Evolutionary conservation across 805 yeast genomes (phyloP).

Genomic region (Wickerhamiella galacta): DNA sequence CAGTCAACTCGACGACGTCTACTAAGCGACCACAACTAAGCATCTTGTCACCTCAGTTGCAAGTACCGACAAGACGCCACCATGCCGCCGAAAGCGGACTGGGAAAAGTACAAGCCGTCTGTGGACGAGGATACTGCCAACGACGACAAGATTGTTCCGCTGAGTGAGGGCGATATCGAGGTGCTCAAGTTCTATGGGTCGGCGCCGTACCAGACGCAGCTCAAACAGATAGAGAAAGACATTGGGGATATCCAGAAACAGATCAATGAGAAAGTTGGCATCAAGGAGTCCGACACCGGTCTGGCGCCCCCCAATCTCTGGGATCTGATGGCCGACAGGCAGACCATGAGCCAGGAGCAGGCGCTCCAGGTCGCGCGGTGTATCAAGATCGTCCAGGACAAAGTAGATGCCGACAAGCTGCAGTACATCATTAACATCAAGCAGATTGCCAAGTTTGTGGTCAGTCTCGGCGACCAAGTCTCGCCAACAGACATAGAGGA

Average conservation of each 20-base stretch:
- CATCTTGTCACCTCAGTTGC: too few species aligned
- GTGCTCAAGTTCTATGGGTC: slow-evolving; percentile 94
- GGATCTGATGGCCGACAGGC: slow-evolving; percentile 95
- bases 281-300: slow-evolving; percentile 86
- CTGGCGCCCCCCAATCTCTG: slow-evolving; percentile 89
- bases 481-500: slow-evolving; percentile 98
- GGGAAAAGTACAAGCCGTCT: slow-evolving; percentile 96
- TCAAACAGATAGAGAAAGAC: slow-evolving; percentile 76
- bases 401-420: slow-evolving; percentile 50
- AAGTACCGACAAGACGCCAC: slow-evolving; percentile 4
- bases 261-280: slow-evolving; percentile 86
- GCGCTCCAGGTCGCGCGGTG: slow-evolving; percentile 98
- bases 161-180: slow-evolving; percentile 93
- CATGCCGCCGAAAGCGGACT: slow-evolving; percentile 95
- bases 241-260: slow-evolving; percentile 66
- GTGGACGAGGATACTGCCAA: slow-evolving; percentile 41
- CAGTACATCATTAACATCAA: slow-evolving; percentile 93
- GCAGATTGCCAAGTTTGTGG: slow-evolving; percentile 96
- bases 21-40: too few species aligned
- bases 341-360: slow-evolving; percentile 81
- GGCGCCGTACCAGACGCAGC: slow-evolving; percentile 77
- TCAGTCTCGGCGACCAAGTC: slow-evolving; percentile 88
- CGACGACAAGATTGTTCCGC: slow-evolving; percentile 66
- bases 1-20: neutral
- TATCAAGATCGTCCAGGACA: slow-evolving; percentile 65